Percentiles rank a stretch among this genome's conserved stretches.
Conservation (phyloP, 2,329 filamentous ascomycete genomes). For the Exserohilum rostratum region DNA sequence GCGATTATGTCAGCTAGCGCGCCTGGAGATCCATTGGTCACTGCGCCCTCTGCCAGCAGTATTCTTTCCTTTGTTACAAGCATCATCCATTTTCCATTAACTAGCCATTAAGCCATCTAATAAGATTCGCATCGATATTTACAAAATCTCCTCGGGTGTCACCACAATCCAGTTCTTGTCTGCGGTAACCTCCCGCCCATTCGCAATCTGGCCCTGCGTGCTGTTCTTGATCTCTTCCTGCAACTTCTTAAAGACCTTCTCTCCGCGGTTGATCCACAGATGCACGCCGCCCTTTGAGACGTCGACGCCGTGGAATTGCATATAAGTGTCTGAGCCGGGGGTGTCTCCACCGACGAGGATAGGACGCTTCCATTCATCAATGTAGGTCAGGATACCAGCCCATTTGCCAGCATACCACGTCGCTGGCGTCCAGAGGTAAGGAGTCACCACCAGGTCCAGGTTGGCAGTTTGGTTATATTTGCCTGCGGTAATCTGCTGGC, state of each 20-base stretch:
- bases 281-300: constrained; percentile 36
- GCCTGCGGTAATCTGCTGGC: constrained; percentile 34
- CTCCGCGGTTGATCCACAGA: constrained; percentile 37
- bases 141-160: constrained; percentile 37
- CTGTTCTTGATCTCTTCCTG: constrained; percentile 32
- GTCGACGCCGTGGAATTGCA: constrained; percentile 41
- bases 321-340: constrained; percentile 40
- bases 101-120: neutral
- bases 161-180: constrained; percentile 43
- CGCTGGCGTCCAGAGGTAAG: constrained; percentile 40
- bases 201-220: constrained; percentile 31
- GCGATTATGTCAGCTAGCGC: constrained; percentile 10
- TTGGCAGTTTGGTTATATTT: constrained; percentile 33
- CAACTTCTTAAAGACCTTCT: constrained; percentile 26
- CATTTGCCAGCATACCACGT: constrained; percentile 43
- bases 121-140: neutral
- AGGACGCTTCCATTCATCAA: constrained; percentile 40
- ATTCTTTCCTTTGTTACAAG: neutral
- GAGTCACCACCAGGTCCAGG: constrained; percentile 32
- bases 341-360: constrained; percentile 37
- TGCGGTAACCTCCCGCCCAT: constrained; percentile 35
- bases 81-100: neutral
- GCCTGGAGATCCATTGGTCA: neutral
- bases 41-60: neutral
- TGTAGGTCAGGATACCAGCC: constrained; percentile 40